These are phyloP conservation scores for Pycnococcus provasolii DNA, from an alignment of 139 green algal genomes.

Conservation along the genomic window DNA sequence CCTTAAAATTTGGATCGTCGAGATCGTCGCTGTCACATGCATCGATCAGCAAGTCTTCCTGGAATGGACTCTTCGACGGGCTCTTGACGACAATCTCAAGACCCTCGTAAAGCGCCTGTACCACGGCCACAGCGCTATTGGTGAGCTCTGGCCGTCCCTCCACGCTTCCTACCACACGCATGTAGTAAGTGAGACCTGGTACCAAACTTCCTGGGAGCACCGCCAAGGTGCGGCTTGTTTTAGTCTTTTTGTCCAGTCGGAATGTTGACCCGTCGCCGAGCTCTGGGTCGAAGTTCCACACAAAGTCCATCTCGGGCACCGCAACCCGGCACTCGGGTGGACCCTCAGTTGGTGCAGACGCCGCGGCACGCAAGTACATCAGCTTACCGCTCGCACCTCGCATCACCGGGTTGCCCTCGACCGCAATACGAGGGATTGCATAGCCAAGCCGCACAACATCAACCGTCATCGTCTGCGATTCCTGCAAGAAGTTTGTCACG, in stretches of 20 bases:
- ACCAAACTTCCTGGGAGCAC: slow-evolving; percentile 10
- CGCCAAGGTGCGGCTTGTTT: slow-evolving; percentile 3
- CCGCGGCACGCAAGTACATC: slow-evolving; percentile 7
- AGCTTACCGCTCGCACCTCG: background rate
- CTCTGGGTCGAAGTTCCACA: slow-evolving; percentile 11
- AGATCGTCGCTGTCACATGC: slow-evolving; percentile 11
- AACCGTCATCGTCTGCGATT: background rate
- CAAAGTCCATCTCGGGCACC: slow-evolving; percentile 8
- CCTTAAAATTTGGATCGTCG: slow-evolving; percentile 8
- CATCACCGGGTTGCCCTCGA: slow-evolving; percentile 11
- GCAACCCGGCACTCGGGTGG: slow-evolving; percentile 3
- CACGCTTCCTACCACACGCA: slow-evolving; percentile 7
- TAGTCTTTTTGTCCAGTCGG: slow-evolving; percentile 17
- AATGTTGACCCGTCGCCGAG: slow-evolving; percentile 1
- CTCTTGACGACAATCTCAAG: slow-evolving; percentile 6
- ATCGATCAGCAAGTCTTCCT: slow-evolving; percentile 13
- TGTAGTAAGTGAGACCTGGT: slow-evolving; percentile 16
- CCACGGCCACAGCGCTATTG: slow-evolving; percentile 3
- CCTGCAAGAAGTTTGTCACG: slow-evolving; percentile 21
- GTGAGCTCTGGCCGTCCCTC: slow-evolving; percentile 10
- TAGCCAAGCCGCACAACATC: background rate
- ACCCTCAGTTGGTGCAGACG: slow-evolving; percentile 4
- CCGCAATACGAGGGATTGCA: slow-evolving; percentile 10
- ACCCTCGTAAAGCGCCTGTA: slow-evolving; percentile 13
- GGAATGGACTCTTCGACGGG: background rate